phyloP scores from a whole-genome alignment of 257 asterid genomes.

The Anisodus acutangulus region DNA sequence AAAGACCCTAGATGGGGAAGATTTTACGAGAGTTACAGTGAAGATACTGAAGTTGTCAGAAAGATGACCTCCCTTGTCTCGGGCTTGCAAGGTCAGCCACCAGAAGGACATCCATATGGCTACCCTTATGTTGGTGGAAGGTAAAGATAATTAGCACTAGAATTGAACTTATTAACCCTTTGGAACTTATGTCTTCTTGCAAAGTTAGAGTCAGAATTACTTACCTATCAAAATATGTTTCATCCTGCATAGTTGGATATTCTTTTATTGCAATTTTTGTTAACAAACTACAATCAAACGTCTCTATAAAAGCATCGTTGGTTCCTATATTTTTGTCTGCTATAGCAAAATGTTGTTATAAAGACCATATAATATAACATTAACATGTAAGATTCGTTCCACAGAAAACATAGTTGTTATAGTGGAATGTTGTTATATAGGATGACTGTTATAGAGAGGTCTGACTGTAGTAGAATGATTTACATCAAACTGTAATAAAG shows the following conservation, averaged over 20 bases:
- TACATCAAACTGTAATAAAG: not conserved
- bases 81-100: slow-evolving; percentile 96
- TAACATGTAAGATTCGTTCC: too few relatives aligned
- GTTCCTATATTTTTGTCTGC: too few relatives aligned
- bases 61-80: slow-evolving; percentile 76
- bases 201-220: not conserved
- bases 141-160: slow-evolving; percentile 37
- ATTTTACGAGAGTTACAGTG: slow-evolving; percentile 88
- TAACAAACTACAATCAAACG: not conserved
- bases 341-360: too few relatives aligned
- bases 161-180: not conserved
- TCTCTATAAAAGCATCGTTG: too few relatives aligned
- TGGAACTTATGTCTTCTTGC: not conserved
- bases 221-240: not conserved
- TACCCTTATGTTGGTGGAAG: slow-evolving; percentile 95
- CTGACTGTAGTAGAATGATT: not conserved
- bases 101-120: slow-evolving; percentile 82
- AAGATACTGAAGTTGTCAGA: slow-evolving; percentile 76
- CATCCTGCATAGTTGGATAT: not conserved
- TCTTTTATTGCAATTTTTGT: not conserved
- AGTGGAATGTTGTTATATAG: too few relatives aligned
- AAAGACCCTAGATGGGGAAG: slow-evolving; percentile 99
- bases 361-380: too few relatives aligned
- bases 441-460: too few relatives aligned
- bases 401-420: too few relatives aligned